phyloP scores from a whole-genome alignment of 176 grass and related monocot species.

The Oryza officinalis region DNA sequence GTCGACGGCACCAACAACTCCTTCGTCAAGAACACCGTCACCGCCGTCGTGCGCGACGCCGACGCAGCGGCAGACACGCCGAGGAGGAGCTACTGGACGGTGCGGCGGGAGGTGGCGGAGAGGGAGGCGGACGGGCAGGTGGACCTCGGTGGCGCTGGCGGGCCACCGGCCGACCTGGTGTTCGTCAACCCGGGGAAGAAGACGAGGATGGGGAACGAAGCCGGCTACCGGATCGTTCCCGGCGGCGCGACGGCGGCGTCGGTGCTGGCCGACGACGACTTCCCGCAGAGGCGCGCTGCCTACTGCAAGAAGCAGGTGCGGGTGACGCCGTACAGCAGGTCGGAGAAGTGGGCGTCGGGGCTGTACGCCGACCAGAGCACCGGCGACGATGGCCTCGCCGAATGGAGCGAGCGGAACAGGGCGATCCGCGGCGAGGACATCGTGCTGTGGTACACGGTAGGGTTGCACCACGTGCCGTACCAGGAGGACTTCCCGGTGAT shows the following conservation, averaged over 20 bases:
- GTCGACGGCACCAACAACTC: constrained; percentile 79
- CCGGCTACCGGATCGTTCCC: constrained; percentile 58
- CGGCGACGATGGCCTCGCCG: constrained; percentile 61
- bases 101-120: constrained; percentile 59
- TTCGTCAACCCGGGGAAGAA: constrained; percentile 67
- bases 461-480: constrained; percentile 76
- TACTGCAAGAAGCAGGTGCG: constrained; percentile 77
- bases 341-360: constrained; percentile 81
- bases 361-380: constrained; percentile 74
- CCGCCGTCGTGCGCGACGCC: constrained; percentile 28
- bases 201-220: constrained; percentile 61
- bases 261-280: constrained; percentile 68
- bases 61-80: constrained; percentile 17
- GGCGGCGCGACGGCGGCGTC: constrained; percentile 52
- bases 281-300: constrained; percentile 60
- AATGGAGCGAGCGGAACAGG: constrained; percentile 58
- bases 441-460: constrained; percentile 82
- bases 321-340: constrained; percentile 69
- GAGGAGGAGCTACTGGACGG: constrained; percentile 78
- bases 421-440: constrained; percentile 59
- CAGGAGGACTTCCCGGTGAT: constrained; percentile 94
- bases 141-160: constrained; percentile 27
- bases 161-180: constrained; percentile 47
- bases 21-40: constrained; percentile 57
- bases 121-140: constrained; percentile 58